Conservation (phyloP, 495 filamentous ascomycete species). For the Penicillium maclennaniae region DNA sequence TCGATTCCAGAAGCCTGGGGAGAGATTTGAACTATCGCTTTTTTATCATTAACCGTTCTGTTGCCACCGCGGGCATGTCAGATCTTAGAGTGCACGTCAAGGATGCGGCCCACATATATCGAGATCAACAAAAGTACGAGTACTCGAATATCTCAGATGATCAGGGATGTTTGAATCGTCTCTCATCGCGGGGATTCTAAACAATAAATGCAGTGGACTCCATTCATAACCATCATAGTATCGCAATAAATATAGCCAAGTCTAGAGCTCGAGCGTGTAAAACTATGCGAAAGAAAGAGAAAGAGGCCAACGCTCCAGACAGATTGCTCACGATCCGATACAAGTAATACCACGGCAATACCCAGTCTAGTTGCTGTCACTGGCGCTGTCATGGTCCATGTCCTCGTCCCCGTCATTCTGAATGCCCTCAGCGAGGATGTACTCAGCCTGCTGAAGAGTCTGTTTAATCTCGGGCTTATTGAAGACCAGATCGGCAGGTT, state of each 20-base stretch:
- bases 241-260: slow-evolving; percentile 6
- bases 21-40: background rate
- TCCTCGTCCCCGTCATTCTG: slow-evolving; percentile 30
- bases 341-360: background rate
- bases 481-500: slow-evolving; percentile 39
- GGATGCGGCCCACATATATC: background rate
- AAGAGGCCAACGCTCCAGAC: slow-evolving; percentile 4
- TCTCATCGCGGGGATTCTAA: background rate
- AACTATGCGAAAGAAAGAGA: background rate
- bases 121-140: background rate
- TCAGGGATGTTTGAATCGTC: background rate
- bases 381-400: slow-evolving; percentile 34
- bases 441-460: slow-evolving; percentile 74
- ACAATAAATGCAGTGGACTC: background rate
- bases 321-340: background rate
- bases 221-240: slow-evolving; percentile 13
- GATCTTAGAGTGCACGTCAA: background rate
- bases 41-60: background rate
- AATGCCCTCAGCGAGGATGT: slow-evolving; percentile 49
- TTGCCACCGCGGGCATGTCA: too few relatives aligned
- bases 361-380: slow-evolving; percentile 39
- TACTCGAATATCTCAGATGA: background rate
- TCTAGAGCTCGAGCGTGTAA: slow-evolving; percentile 3
- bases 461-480: slow-evolving; percentile 64
- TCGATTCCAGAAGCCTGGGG: background rate